phyloP scores from a whole-genome alignment of 305 asterid species.

The Salvia sclarea region DNA sequence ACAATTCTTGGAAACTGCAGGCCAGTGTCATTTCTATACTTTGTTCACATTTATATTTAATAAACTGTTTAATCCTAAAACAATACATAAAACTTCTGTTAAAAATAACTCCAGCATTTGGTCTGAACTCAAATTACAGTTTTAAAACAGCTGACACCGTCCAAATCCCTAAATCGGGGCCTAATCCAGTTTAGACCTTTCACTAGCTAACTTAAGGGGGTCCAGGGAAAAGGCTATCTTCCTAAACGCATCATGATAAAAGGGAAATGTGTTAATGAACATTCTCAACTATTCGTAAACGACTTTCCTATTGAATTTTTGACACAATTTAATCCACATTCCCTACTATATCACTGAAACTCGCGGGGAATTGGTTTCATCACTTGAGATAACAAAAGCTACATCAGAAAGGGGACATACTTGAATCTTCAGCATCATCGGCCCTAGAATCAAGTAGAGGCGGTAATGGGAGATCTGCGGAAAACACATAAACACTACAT shows the following conservation, averaged over 20 bases:
- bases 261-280: background rate
- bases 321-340: background rate
- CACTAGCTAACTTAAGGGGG: background rate
- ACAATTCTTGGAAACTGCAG: background rate
- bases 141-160: background rate
- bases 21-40: background rate
- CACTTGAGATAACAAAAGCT: background rate
- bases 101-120: background rate
- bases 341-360: background rate
- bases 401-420: conserved; percentile 42
- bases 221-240: background rate
- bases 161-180: background rate
- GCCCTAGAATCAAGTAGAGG: conserved; percentile 63
- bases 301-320: background rate
- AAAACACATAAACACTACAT: conserved; percentile 1
- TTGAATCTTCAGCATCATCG: conserved; percentile 74
- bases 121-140: background rate
- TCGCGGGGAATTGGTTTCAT: no score
- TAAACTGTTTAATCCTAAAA: background rate
- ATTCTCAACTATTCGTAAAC: background rate
- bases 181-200: background rate
- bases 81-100: background rate
- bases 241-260: background rate
- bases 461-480: conserved; percentile 71
- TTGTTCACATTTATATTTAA: background rate